phyloP scores from a whole-genome alignment of 2,329 filamentous ascomycete genomes.

The Aspergillus chevalieri region DNA sequence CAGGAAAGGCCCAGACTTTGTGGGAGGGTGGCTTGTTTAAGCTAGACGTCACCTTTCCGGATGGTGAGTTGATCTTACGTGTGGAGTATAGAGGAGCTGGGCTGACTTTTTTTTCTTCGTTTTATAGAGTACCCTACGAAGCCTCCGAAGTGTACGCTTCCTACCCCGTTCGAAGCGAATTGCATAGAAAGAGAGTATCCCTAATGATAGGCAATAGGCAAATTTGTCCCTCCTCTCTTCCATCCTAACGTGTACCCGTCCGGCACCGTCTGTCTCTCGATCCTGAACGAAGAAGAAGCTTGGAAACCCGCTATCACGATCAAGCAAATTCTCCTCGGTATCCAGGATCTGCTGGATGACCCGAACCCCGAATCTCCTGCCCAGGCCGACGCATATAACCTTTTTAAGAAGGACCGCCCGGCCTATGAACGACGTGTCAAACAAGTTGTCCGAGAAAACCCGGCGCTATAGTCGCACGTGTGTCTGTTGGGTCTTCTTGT shows the following conservation, averaged over 20 bases:
- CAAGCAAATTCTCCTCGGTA: conserved; percentile 92
- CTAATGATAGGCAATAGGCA: conserved; percentile 54
- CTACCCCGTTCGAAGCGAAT: background rate
- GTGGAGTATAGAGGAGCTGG: conserved; percentile 4
- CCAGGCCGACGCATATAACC: conserved; percentile 93
- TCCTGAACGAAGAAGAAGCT: conserved; percentile 95
- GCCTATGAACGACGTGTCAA: conserved; percentile 88
- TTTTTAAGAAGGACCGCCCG: conserved; percentile 81
- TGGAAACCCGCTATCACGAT: conserved; percentile 99
- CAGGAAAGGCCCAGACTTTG: conserved; percentile 91
- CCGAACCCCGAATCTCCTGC: conserved; percentile 96
- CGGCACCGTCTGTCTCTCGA: conserved; percentile 93
- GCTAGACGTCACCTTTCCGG: conserved; percentile 83
- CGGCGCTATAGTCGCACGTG: conserved; percentile 53
- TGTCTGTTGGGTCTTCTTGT: background rate
- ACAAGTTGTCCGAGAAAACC: conserved; percentile 83
- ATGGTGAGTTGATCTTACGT: conserved; percentile 57
- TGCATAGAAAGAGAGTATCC: background rate
- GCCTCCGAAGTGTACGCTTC: conserved; percentile 83
- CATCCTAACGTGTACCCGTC: conserved; percentile 98
- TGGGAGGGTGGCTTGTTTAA: conserved; percentile 99
- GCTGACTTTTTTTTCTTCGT: conserved; percentile 6
- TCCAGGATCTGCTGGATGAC: conserved; percentile 91
- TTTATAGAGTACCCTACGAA: conserved; percentile 90
- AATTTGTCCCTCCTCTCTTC: conserved; percentile 92